phyloP scores from a whole-genome alignment of 345 rosid genomes.

The Populus deltoides region DNA sequence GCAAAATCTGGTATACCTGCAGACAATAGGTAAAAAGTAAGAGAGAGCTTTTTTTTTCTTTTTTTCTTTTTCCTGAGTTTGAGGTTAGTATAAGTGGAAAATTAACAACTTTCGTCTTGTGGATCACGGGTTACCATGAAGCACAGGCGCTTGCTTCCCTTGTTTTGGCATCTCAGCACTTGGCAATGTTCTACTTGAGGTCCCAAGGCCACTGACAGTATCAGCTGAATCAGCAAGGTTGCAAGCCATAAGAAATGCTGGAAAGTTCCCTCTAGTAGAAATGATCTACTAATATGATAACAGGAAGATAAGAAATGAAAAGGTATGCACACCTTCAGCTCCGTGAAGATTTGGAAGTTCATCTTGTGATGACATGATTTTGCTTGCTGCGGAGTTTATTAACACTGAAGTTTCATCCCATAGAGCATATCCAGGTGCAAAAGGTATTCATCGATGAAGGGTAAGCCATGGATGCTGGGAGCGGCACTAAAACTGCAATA shows the following conservation, averaged over 20 bases:
- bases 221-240: slow-evolving; percentile 89
- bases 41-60: slow-evolving; percentile 7
- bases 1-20: slow-evolving; percentile 84
- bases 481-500: slow-evolving; percentile 49
- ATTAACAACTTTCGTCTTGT: slow-evolving; percentile 8
- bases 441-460: slow-evolving; percentile 38
- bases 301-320: slow-evolving; percentile 23
- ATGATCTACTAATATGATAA: slow-evolving; percentile 24
- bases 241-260: slow-evolving; percentile 63
- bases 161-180: slow-evolving; percentile 46
- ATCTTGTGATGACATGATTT: slow-evolving; percentile 43
- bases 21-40: slow-evolving; percentile 16
- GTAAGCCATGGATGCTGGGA: slow-evolving; percentile 59
- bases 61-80: not conserved
- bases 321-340: slow-evolving; percentile 52
- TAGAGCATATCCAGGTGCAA: slow-evolving; percentile 45
- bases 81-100: not conserved
- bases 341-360: slow-evolving; percentile 48
- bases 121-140: slow-evolving; percentile 64
- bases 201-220: slow-evolving; percentile 47
- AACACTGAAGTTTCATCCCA: slow-evolving; percentile 71
- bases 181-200: slow-evolving; percentile 41
- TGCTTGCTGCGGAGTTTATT: slow-evolving; percentile 40
- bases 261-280: slow-evolving; percentile 42
- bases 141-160: slow-evolving; percentile 44